Base-by-base conservation (phyloP, 148 eudicot genomes). In the Fagopyrum tataricum region DNA sequence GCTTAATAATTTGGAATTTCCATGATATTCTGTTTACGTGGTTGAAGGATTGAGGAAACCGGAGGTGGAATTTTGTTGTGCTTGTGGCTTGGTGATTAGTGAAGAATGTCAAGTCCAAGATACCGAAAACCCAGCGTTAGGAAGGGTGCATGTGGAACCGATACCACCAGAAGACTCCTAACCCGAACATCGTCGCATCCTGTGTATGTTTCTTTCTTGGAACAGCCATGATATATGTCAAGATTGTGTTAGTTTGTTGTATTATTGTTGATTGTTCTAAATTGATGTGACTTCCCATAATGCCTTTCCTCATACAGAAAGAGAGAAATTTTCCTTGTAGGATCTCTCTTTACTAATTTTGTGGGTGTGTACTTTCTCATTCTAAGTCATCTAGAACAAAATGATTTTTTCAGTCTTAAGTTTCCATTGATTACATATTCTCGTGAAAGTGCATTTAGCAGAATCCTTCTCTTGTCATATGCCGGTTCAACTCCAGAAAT, bases 101-200 rank as follows among this genome's bases (percentile, higher is more conserved):
- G 17, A 37, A 64, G 76, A 56, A 77, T 85, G 81, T 70, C 86
- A 43, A 77, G 82, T 61, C 85, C 79, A 47, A 80, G 83, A 42
- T 78, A 82, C 59, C 77, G 96, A 81, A 87, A 75, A 72, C 82
- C 79, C 84, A 8, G 62, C 76, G 43, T 44, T 78, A 83, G 75
- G 81, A 84, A 83, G 75, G 84, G 80, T 71, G 86, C 81, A 67
- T 82, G 78, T 4, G 76, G 76, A 49, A 73, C 73, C 14, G 86
- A 67, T 20, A 41, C 75, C 1, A 49, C 69, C 15, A 81, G 86
- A 51, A 87, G 78, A 73, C 77, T 91, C 14, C 39, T 82, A 10
- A 24, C 82, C 12, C 40, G 83, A 14, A 23, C 84, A 4, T 51
- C 87, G 44, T 70, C 87, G 58, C 89, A 94, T 72, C 77, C 95